Evolutionary conservation across 83 land plant species (phyloP).

Genomic region (Picea engelmannii): DNA sequence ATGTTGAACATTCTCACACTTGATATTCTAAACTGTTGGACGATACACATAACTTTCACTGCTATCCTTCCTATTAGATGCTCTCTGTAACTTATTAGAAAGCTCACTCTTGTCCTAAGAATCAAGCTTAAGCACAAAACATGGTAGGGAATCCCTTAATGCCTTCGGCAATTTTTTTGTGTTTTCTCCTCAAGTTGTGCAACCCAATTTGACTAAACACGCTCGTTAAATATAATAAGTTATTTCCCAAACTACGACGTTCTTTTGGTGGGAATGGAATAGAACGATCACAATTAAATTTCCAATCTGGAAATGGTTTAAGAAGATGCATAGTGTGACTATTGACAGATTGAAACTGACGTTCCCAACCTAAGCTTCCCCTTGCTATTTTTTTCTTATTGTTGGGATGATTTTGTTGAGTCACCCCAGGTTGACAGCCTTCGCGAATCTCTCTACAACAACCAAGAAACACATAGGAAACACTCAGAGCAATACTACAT

Average conservation of each 20-base stretch:
- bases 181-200: slow-evolving; percentile 42
- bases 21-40: slow-evolving; percentile 46
- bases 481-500: too few species aligned
- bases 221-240: slow-evolving; percentile 30
- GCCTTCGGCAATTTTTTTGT: slow-evolving; percentile 20
- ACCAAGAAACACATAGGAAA: too few species aligned
- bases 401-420: too few species aligned
- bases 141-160: not conserved
- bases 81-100: slow-evolving; percentile 26
- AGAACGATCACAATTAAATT: slow-evolving; percentile 41
- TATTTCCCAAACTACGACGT: slow-evolving; percentile 62
- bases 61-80: slow-evolving; percentile 46
- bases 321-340: not conserved
- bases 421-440: too few species aligned
- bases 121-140: slow-evolving; percentile 3
- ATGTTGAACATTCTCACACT: too few species aligned
- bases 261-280: slow-evolving; percentile 64
- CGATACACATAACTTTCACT: slow-evolving; percentile 65
- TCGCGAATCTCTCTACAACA: too few species aligned
- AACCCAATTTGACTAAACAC: slow-evolving; percentile 34
- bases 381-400: too few species aligned
- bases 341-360: not conserved
- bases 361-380: not conserved
- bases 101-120: not conserved
- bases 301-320: slow-evolving; percentile 46